phyloP scores from a whole-genome alignment of 139 green algal genomes.

The Micromonas pusilla region DNA sequence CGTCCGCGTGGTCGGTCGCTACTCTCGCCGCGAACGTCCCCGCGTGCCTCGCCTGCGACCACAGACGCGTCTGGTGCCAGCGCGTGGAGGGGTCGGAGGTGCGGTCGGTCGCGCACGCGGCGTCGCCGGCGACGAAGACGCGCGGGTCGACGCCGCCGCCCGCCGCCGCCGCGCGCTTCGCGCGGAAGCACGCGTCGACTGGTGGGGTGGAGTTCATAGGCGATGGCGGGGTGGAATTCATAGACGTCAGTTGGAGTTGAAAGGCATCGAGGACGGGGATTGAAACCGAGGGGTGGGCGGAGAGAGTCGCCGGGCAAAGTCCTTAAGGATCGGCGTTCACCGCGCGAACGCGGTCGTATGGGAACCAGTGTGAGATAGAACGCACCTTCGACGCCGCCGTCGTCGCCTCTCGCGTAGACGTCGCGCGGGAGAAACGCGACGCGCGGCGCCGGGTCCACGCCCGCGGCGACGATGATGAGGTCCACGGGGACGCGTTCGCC shows the following conservation, averaged over 20 bases:
- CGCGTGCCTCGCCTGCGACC: constrained; percentile 62
- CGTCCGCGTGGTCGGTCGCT: constrained; percentile 52
- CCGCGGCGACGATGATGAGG: constrained; percentile 60
- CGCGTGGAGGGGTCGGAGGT: constrained; percentile 23
- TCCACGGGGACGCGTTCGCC: constrained; percentile 46
- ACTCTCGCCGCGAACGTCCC: constrained; percentile 58
- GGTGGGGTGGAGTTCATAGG: no score
- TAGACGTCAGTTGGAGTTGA: no score
- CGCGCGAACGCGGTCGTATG: no score
- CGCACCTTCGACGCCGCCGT: constrained; percentile 56
- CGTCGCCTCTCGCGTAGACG: constrained; percentile 33
- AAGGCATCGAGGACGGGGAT: no score
- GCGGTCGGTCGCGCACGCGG: background rate
- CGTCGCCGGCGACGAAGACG: background rate
- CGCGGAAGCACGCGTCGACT: no score
- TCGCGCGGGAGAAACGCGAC: constrained; percentile 50
- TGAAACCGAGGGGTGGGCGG: no score
- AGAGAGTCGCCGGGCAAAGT: no score
- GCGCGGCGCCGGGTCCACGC: constrained; percentile 51
- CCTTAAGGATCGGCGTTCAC: no score
- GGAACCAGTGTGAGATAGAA: no score
- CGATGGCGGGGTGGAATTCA: no score
- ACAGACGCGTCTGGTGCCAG: constrained; percentile 81
- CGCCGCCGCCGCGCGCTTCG: no score
- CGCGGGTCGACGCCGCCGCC: no score